Evolutionary conservation across 495 filamentous ascomycete species (phyloP), one percentile per base, ranked within the genome.

Genomic region (Sabuloglossum arenarium): DNA sequence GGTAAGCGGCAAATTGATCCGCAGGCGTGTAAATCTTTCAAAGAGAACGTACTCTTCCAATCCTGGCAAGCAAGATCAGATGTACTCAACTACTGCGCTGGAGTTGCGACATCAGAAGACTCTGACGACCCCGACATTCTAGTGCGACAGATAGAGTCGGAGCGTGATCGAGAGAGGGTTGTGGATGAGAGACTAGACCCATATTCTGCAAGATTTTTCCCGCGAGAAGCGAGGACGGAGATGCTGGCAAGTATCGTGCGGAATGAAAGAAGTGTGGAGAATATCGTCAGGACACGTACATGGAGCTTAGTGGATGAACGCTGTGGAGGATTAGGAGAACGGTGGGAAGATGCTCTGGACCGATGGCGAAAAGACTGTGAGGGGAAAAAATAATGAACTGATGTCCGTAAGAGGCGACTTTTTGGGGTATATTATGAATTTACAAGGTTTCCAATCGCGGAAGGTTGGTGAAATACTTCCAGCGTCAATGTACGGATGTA

Each of bases 101-200:
- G 81, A 24, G 91, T 98, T 10, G 91, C 91, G 2, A 86, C 86
- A 1, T 82, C 79, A 54, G 83, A 85, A 2, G 88, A 98, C 63
- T 88, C 88, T 0, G 79, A 88, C 39, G 90, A 98, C 59, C 90
- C 89, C 14, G 88, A 91, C 61, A 69, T 78, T 6, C 71, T 84
- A 0, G 60, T 85, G 28, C 73, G 85, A 57, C 69, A 87, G 60
- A 75, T 78, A 0, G 87, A 94, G 66, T 77, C 78, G 28, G 79
- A 79, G 37, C 75, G 69, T 59, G 79, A 84, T 57, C 73, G 80
- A 54, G 86, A 94, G 63, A 73, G 80, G 54, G 74, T 89, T 5
- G 81, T 97, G 16, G 74, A 98, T 69, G 91, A 96, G 66, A 72
- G 91, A 57, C 67, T 97, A 56, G 91, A 98, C 68, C 91, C 91